A percentile compares a stretch with the other conserved stretches of the same genome.
Conservation (phyloP, 305 asterid genomes). For the Fraxinus sp. region DNA sequence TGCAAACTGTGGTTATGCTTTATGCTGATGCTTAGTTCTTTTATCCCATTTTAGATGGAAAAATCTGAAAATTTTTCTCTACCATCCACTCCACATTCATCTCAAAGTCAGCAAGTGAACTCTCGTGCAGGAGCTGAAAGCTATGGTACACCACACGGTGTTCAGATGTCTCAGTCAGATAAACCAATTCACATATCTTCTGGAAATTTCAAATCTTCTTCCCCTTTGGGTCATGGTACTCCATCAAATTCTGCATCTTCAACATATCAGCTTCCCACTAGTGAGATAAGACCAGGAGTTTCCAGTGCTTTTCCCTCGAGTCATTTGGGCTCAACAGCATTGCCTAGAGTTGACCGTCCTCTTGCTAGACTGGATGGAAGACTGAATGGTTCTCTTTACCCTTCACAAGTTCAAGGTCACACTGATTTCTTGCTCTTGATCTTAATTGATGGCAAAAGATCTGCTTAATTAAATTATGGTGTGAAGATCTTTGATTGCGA, state of each 20-base stretch:
- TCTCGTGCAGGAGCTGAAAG: slow-evolving; percentile 52
- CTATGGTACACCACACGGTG: slow-evolving; percentile 42
- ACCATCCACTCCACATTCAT: slow-evolving; percentile 49
- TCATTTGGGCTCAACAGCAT: slow-evolving; percentile 52
- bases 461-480: slow-evolving; percentile 11
- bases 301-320: slow-evolving; percentile 51
- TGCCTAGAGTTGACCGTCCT: slow-evolving; percentile 60
- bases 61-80: slow-evolving; percentile 57
- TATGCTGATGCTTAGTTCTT: slow-evolving; percentile 15
- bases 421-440: slow-evolving; percentile 18
- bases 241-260: slow-evolving; percentile 48
- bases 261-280: slow-evolving; percentile 86
- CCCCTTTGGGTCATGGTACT: slow-evolving; percentile 43
- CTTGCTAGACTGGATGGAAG: slow-evolving; percentile 68
- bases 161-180: slow-evolving; percentile 57
- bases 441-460: not conserved
- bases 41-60: slow-evolving; percentile 63
- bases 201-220: slow-evolving; percentile 49
- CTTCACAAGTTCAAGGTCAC: slow-evolving; percentile 70
- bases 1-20: slow-evolving; percentile 1
- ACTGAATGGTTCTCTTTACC: slow-evolving; percentile 59
- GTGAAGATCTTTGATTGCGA: slow-evolving; percentile 7
- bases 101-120: slow-evolving; percentile 51
- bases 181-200: slow-evolving; percentile 53
- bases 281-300: slow-evolving; percentile 73